Conservation (phyloP, 2,329 filamentous ascomycete genomes). For the Pestalotiopsis sp. region DNA sequence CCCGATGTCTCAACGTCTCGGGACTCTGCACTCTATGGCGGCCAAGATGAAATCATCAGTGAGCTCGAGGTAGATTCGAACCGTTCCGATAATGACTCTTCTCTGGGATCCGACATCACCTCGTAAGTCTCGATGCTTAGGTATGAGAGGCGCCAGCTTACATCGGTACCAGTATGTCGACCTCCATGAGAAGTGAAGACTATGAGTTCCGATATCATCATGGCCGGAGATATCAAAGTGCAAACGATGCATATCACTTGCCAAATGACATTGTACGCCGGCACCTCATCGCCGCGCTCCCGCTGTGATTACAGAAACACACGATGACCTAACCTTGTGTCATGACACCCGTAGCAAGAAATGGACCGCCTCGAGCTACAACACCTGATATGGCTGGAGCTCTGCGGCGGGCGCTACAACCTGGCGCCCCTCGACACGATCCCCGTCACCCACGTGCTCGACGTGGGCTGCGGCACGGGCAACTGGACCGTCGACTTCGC, state of each 20-base stretch:
- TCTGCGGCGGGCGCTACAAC: constrained; percentile 19
- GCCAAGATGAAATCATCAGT: constrained; percentile 12
- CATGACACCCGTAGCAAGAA: constrained; percentile 17
- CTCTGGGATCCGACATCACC: constrained; percentile 21
- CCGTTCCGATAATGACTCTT: constrained; percentile 20
- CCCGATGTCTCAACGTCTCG: not conserved
- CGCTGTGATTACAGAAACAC: not conserved
- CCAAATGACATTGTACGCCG: constrained; percentile 23
- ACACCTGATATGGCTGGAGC: constrained; percentile 23
- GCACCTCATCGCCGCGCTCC: not conserved
- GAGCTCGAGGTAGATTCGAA: constrained; percentile 21
- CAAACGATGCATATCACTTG: constrained; percentile 22
- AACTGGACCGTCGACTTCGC: constrained; percentile 26
- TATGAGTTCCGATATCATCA: constrained; percentile 21
- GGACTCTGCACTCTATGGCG: not conserved
- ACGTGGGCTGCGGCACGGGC: constrained; percentile 18
- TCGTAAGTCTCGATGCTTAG: constrained; percentile 17
- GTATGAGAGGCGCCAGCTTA: not conserved
- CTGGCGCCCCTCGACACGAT: constrained; percentile 21
- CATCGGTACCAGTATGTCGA: constrained; percentile 15
- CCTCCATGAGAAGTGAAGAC: constrained; percentile 18
- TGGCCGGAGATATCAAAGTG: constrained; percentile 21
- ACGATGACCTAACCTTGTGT: constrained; percentile 1
- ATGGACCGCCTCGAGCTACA: constrained; percentile 25
- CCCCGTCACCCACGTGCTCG: constrained; percentile 18